Evolutionary conservation across 2,329 filamentous ascomycete genomes (phyloP), one percentile per base, ranked within the genome.

Genomic region (Aspergillus latus): DNA sequence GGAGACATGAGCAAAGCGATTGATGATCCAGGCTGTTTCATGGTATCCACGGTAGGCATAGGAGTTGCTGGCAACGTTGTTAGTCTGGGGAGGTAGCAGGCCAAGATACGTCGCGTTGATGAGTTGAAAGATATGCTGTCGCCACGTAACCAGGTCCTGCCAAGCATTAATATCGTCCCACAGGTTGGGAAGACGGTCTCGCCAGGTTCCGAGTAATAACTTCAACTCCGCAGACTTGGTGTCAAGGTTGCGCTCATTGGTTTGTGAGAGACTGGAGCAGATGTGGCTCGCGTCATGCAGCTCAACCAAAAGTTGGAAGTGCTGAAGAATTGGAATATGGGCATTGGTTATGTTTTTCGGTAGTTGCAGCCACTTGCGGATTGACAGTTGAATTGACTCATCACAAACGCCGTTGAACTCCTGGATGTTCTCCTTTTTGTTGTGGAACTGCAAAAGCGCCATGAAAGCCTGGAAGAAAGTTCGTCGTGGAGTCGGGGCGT

Each of bases 161-260:
- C 94, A 99, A 39, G 94, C 91, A 62, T 95, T 96, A 73, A 99
- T 99, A 72, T 99, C 94, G 72, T 99, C 94, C 94, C 94, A 99
- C 3, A 96, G 89, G 69, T 99, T 99, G 1, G 94, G 94, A 51
- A 99, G 78, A 48, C 94, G 85, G 71, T 99, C 94, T 56, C 94
- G 87, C 94, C 94, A 99, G 6, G 93, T 94, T 53, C 91, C 91
- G 4, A 99, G 83, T 3, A 97, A 84, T 51, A 99, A 77, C 76
- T 99, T 99, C 2, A 99, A 83, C 76, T 99, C 95, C 56, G 92
- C 90, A 16, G 92, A 97, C 75, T 99, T 99, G 61, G 87, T 85
- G 66, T 99, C 95, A 48, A 99, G 80, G 68, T 99, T 99, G 10
- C 79, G 78, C 62, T 88, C 85, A 56, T 86, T 96, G 2, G 94